Conservation (phyloP, 306 rosid genomes). For the Vicia villosa region DNA sequence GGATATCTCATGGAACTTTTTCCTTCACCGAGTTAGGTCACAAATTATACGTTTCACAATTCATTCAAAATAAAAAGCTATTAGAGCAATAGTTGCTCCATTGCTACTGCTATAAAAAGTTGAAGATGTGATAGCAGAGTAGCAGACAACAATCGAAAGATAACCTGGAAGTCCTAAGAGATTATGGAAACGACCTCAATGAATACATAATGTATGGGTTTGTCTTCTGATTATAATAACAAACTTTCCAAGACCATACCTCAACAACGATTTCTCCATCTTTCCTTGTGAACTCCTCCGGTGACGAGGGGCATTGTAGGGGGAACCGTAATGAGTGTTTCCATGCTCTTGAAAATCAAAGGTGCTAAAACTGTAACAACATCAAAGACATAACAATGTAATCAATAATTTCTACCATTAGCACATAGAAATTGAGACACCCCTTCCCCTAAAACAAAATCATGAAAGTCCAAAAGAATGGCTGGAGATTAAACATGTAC, state of each 20-base stretch:
- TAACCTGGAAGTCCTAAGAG: background rate
- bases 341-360: slow-evolving; percentile 88
- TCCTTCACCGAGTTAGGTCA: background rate
- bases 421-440: background rate
- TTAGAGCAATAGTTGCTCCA: background rate
- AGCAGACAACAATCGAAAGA: slow-evolving; percentile 17
- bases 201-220: background rate
- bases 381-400: slow-evolving; percentile 25
- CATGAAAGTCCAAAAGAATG: background rate
- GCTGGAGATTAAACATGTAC: slow-evolving; percentile 14
- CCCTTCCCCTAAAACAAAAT: background rate
- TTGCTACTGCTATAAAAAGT: slow-evolving; percentile 19
- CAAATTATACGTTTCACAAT: background rate
- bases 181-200: slow-evolving; percentile 14
- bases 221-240: background rate
- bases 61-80: background rate
- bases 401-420: background rate
- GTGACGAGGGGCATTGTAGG: slow-evolving; percentile 51
- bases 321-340: slow-evolving; percentile 76
- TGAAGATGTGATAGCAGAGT: background rate
- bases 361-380: slow-evolving; percentile 63
- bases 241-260: slow-evolving; percentile 44
- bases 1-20: background rate
- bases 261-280: slow-evolving; percentile 95
- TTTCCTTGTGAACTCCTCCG: slow-evolving; percentile 95